A percentile compares a stretch with the other conserved stretches of the same genome.
These are phyloP conservation scores for Tuber indicum DNA, from an alignment of 495 filamentous ascomycete species.

Conservation along the genomic window DNA sequence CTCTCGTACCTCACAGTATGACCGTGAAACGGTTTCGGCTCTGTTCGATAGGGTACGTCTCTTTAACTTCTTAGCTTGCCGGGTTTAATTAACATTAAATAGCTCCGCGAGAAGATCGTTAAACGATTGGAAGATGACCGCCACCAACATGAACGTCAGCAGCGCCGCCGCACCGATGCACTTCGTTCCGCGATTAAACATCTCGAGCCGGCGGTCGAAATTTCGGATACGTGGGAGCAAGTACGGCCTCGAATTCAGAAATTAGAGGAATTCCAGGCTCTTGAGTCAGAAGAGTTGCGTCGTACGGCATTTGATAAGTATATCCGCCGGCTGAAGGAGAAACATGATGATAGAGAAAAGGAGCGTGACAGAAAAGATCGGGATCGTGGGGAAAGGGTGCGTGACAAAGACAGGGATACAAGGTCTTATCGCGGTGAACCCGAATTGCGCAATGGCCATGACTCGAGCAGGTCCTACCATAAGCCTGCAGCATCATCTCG, in stretches of 20 bases:
- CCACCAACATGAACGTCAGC: conserved; percentile 71
- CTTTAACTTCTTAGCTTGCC: conserved; percentile 7
- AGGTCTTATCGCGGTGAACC: conserved; percentile 57
- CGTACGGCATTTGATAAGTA: conserved; percentile 85
- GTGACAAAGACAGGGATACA: conserved; percentile 57
- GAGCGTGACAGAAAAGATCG: conserved; percentile 62
- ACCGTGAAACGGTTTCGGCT: conserved; percentile 62
- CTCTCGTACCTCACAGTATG: conserved; percentile 75
- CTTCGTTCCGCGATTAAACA: conserved; percentile 84
- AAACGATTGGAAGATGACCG: conserved; percentile 77
- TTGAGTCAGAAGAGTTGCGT: conserved; percentile 75
- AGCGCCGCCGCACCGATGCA: conserved; percentile 75
- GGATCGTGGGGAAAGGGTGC: conserved; percentile 54
- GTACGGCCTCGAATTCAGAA: conserved; percentile 70
- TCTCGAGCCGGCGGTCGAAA: conserved; percentile 73
- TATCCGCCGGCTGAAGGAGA: conserved; percentile 80
- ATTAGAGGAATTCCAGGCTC: conserved; percentile 71
- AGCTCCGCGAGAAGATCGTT: conserved; percentile 73
- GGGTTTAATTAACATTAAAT: conserved; percentile 19
- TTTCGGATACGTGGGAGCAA: conserved; percentile 77
- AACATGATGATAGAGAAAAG: conserved; percentile 75
- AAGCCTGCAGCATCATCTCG: conserved; percentile 34
- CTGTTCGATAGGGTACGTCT: conserved; percentile 66
- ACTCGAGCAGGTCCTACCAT: conserved; percentile 34
- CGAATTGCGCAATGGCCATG: conserved; percentile 43